Conservation (phyloP, 2,329 filamentous ascomycete species). For the Sarocladium brachiariae region DNA sequence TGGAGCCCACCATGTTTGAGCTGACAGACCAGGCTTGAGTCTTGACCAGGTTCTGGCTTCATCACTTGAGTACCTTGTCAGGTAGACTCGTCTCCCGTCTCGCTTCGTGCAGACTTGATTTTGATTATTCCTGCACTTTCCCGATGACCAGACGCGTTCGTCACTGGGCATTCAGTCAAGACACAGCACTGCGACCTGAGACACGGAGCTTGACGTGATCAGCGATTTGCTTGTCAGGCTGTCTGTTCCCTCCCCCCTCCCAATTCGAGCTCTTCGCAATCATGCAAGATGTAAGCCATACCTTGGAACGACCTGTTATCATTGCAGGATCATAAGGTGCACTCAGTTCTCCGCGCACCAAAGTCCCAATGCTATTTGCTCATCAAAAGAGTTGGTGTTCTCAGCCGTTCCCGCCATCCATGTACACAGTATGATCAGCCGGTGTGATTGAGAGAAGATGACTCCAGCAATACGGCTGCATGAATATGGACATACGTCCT, state of each 20-base stretch:
- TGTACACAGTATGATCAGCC: background rate
- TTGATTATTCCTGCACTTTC: background rate
- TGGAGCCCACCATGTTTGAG: background rate
- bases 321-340: background rate
- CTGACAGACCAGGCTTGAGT: background rate
- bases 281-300: background rate
- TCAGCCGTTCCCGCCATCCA: background rate
- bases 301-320: background rate
- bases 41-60: background rate
- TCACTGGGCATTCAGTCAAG: background rate
- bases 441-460: background rate
- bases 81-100: background rate
- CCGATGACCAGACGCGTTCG: background rate
- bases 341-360: background rate
- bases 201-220: background rate
- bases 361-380: background rate
- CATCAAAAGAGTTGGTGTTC: background rate
- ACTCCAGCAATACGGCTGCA: background rate
- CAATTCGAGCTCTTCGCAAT: background rate
- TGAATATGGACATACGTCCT: background rate
- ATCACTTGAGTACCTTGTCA: background rate
- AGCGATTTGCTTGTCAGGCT: background rate
- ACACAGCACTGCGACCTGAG: background rate
- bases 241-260: too few relatives aligned
- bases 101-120: background rate